Evolutionary conservation across 305 asterid species (phyloP), one percentile per base, ranked within the genome.

Genomic region (Solanum chacoense): DNA sequence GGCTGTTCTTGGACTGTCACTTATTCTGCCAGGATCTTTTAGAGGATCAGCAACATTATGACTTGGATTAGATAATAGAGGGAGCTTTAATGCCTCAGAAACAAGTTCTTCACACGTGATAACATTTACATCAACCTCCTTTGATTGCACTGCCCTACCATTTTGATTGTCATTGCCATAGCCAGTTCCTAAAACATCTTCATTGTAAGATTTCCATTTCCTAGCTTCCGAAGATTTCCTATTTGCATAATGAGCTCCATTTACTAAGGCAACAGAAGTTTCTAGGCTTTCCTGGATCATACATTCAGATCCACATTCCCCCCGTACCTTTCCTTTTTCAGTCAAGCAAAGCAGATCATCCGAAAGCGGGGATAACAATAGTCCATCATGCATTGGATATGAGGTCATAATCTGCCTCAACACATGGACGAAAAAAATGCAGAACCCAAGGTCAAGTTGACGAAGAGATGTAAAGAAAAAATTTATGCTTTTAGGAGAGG

Each of bases 361-460:
- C 16, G 97, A 91, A 42, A 98, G 95, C 88, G 99, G 99, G 73
- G 99, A 98, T 88, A 98, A 89, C 74, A 93, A 92, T 87, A 88
- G 87, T 84, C 92, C 92, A 83, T 90, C 94, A 16, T 74, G 85
- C 34, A 89, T 73, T 38, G 95, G 91, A 91, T 85, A 92, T 83
- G 98, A 94, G 90, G 98, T 96, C 98, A 96, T 96, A 77, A 93
- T 92, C 99, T 98, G 98, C 87, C 90, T 80, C 91, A 88, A 35
- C 16, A 89, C 78, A 38, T 88, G 35, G n/a, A 35, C 37, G 89
- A 84, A 73, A 83, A 80, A 10, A 42, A 84, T 11, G 37, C 5
- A 72, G 74, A 14, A 63, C 42, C 84, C 79, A 67, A 91, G 87
- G 87, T 28, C 24, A 87, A 59, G 18, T 86, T 84, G 87, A 38